Conservation (phyloP, 805 yeast species). For the Lachancea cidri region DNA sequence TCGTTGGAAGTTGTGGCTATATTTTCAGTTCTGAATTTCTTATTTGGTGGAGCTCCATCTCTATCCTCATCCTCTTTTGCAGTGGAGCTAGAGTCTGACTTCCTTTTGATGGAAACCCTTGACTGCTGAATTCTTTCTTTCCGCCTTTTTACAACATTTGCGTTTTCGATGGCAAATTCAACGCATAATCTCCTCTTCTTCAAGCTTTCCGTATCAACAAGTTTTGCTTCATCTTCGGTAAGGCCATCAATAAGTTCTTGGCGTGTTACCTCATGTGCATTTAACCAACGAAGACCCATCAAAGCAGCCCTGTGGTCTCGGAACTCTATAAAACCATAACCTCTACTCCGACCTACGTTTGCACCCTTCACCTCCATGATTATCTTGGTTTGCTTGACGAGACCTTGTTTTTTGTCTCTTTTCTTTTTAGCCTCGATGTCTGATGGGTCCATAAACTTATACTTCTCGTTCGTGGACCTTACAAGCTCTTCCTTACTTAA, state of each 20-base stretch:
- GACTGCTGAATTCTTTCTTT: conserved; percentile 54
- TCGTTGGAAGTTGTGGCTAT: conserved; percentile 30
- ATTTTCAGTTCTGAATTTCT: conserved; percentile 1
- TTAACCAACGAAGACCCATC: conserved; percentile 96
- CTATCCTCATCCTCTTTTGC: conserved; percentile 22
- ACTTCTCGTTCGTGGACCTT: conserved; percentile 70
- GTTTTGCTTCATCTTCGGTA: conserved; percentile 58
- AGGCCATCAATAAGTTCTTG: conserved; percentile 71
- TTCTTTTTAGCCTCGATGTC: conserved; percentile 39
- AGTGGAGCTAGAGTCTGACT: conserved; percentile 24
- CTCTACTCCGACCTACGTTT: conserved; percentile 85
- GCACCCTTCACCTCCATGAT: conserved; percentile 88
- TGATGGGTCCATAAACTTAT: conserved; percentile 35
- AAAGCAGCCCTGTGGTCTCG: conserved; percentile 89
- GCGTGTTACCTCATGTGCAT: conserved; percentile 77
- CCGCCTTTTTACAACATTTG: conserved; percentile 88
- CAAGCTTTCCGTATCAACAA: conserved; percentile 48
- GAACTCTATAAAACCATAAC: conserved; percentile 92
- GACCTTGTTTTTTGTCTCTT: conserved; percentile 75
- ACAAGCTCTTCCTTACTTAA: conserved; percentile 81
- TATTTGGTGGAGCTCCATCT: conserved; percentile 11
- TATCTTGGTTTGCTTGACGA: conserved; percentile 89
- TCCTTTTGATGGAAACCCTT: conserved; percentile 32
- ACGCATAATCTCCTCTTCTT: conserved; percentile 75
- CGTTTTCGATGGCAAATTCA: conserved; percentile 94